These are phyloP conservation scores for Aspergillus viridinutans DNA, from an alignment of 2,329 filamentous ascomycete genomes.

Conservation along the genomic window DNA sequence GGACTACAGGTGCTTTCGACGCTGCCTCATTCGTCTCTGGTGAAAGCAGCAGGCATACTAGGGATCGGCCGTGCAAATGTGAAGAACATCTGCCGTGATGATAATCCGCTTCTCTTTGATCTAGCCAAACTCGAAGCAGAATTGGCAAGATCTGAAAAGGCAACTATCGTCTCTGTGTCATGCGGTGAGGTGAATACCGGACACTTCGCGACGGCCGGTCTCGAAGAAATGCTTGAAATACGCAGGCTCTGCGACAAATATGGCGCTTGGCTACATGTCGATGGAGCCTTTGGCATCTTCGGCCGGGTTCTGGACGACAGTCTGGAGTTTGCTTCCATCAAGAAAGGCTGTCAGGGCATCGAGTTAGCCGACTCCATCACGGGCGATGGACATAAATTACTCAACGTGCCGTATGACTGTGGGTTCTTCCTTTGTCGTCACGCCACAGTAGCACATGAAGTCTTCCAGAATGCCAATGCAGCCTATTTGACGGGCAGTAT, in stretches of 20 bases:
- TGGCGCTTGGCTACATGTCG: constrained; percentile 81
- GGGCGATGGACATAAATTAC: constrained; percentile 82
- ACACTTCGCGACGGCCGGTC: constrained; percentile 62
- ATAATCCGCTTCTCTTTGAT: constrained; percentile 66
- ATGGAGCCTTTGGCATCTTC: constrained; percentile 87
- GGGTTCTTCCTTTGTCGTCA: constrained; percentile 81
- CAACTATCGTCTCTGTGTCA: constrained; percentile 75
- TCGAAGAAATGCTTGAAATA: constrained; percentile 58
- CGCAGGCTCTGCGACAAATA: constrained; percentile 68
- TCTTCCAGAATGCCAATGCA: constrained; percentile 81
- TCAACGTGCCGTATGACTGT: constrained; percentile 92
- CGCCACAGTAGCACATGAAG: constrained; percentile 52
- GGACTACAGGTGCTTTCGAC: constrained; percentile 76
- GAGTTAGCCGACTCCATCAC: constrained; percentile 85
- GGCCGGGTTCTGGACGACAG: constrained; percentile 59
- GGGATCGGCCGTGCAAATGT: constrained; percentile 71
- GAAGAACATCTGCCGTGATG: constrained; percentile 49
- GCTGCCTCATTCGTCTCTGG: constrained; percentile 75
- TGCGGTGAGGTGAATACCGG: constrained; percentile 90
- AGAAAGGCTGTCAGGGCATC: constrained; percentile 56
- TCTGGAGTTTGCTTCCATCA: constrained; percentile 54
- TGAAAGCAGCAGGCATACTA: constrained; percentile 76
- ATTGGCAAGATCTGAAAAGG: constrained; percentile 52
- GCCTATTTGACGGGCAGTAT: constrained; percentile 61
- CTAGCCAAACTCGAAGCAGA: constrained; percentile 60